Evolutionary conservation across 1,284 basidiomycete genomes (phyloP).

Genomic region (Gomphus bonarii): DNA sequence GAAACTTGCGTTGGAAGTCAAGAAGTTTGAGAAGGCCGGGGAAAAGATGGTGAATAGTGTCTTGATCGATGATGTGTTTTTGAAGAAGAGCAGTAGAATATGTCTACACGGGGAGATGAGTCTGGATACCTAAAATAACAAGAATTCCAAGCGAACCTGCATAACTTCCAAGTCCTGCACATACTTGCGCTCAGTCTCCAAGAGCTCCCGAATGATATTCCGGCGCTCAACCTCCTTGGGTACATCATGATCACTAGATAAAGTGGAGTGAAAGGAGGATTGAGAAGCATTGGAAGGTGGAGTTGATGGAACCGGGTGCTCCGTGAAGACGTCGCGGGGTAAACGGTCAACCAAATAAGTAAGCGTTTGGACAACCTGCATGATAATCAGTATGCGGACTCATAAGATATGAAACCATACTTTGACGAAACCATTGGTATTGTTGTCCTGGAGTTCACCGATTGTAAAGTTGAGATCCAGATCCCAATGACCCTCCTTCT

Average conservation of each 20-base stretch:
- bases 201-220: conserved; percentile 78
- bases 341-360: conserved; percentile 78
- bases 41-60: conserved; percentile 93
- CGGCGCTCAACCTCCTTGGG: conserved; percentile 60
- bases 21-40: conserved; percentile 92
- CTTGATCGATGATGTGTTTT: conserved; percentile 80
- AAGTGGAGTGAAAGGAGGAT: conserved; percentile 31
- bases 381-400: conserved; percentile 1
- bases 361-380: conserved; percentile 85
- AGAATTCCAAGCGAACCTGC: conserved; percentile 50
- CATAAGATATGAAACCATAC: conserved; percentile 29
- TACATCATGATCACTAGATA: conserved; percentile 48
- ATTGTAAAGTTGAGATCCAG: conserved; percentile 61
- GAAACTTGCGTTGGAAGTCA: conserved; percentile 94
- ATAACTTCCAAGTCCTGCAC: conserved; percentile 97
- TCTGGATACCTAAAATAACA: conserved; percentile 7
- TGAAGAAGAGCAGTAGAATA: conserved; percentile 74
- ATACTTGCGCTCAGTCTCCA: conserved; percentile 95
- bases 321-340: conserved; percentile 61
- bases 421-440: conserved; percentile 93
- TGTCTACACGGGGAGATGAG: conserved; percentile 39
- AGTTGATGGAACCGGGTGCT: conserved; percentile 44
- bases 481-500: conserved; percentile 46
- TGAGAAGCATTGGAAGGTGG: conserved; percentile 32
- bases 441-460: conserved; percentile 82